Evolutionary conservation across 2,329 filamentous ascomycete species (phyloP).

Genomic region (Ascocoryne sarcoides): DNA sequence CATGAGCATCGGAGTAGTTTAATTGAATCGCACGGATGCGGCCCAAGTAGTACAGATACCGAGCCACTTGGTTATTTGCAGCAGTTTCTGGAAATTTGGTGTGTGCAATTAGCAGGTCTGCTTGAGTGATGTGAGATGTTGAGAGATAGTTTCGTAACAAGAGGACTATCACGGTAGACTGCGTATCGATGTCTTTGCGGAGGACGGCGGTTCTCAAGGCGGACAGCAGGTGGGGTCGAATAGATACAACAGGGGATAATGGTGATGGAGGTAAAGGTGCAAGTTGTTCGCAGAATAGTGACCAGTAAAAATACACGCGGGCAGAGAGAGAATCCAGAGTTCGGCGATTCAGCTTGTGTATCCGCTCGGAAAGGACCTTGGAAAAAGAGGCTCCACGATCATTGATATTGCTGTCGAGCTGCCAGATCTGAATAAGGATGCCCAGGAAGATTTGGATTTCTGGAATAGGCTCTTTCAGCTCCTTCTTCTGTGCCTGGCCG

Average conservation of each 20-base stretch:
- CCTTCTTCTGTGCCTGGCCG: too few relatives aligned
- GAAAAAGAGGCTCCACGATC: slow-evolving; percentile 80
- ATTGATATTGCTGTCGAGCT: slow-evolving; percentile 77
- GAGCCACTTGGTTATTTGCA: slow-evolving; percentile 95
- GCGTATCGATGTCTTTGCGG: slow-evolving; percentile 94
- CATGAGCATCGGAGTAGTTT: slow-evolving; percentile 92
- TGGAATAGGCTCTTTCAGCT: slow-evolving; percentile 66
- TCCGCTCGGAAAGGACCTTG: slow-evolving; percentile 68
- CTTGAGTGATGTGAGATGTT: slow-evolving; percentile 94
- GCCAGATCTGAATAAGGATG: slow-evolving; percentile 76
- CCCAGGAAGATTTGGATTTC: slow-evolving; percentile 86
- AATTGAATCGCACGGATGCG: slow-evolving; percentile 95
- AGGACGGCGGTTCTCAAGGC: slow-evolving; percentile 92
- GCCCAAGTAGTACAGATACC: slow-evolving; percentile 95
- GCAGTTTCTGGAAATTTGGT: slow-evolving; percentile 91
- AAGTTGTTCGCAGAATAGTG: slow-evolving; percentile 87
- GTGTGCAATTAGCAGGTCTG: slow-evolving; percentile 90
- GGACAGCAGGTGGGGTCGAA: slow-evolving; percentile 76
- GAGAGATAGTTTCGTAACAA: slow-evolving; percentile 92
- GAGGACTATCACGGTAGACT: slow-evolving; percentile 89
- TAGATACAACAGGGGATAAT: slow-evolving; percentile 75
- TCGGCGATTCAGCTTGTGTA: slow-evolving; percentile 83
- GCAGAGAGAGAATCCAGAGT: slow-evolving; percentile 90
- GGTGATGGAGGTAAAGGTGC: slow-evolving; percentile 81
- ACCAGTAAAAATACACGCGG: slow-evolving; percentile 97